Conservation (phyloP, 2,329 filamentous ascomycete species). For the Apiospora sp. region DNA sequence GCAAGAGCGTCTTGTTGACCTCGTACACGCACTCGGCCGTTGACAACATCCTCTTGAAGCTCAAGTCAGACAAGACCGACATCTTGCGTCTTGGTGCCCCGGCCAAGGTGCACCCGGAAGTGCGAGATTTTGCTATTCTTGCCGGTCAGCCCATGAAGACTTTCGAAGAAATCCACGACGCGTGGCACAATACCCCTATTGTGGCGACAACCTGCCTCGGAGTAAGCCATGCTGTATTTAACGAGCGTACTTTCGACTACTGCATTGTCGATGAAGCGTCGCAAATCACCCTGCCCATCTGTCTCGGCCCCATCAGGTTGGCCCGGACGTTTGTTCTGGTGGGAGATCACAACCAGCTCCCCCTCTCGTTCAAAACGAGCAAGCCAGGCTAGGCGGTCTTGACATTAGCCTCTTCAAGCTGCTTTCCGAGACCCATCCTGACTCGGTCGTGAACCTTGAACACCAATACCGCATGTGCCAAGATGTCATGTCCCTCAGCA, state of each 20-base stretch:
- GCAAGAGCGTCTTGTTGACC: conserved; percentile 91
- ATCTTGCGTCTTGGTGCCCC: conserved; percentile 86
- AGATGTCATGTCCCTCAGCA: conserved; percentile 94
- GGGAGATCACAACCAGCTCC: conserved; percentile 95
- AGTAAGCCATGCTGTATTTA: conserved; percentile 88
- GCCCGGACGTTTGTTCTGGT: conserved; percentile 93
- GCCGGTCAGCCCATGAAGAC: conserved; percentile 76
- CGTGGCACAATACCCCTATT: conserved; percentile 86
- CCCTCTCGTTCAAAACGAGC: conserved; percentile 93
- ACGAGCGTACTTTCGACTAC: conserved; percentile 90
- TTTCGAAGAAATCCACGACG: conserved; percentile 83
- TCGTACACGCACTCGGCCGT: conserved; percentile 98
- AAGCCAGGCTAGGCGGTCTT: conserved; percentile 83
- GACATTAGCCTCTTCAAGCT: conserved; percentile 95
- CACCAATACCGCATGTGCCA: conserved; percentile 99
- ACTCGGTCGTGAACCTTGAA: conserved; percentile 88
- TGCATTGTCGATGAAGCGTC: conserved; percentile 99
- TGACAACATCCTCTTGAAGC: conserved; percentile 96
- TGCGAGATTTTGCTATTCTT: conserved; percentile 84
- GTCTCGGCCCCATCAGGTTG: conserved; percentile 91
- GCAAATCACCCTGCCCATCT: conserved; percentile 95
- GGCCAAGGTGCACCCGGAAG: conserved; percentile 87
- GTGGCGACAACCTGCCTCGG: conserved; percentile 96
- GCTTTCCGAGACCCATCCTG: conserved; percentile 86
- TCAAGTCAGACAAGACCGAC: conserved; percentile 78